Evolutionary conservation across 2,329 filamentous ascomycete species (phyloP), one percentile per base, ranked within the genome.

Genomic region (Bisporella sp.): DNA sequence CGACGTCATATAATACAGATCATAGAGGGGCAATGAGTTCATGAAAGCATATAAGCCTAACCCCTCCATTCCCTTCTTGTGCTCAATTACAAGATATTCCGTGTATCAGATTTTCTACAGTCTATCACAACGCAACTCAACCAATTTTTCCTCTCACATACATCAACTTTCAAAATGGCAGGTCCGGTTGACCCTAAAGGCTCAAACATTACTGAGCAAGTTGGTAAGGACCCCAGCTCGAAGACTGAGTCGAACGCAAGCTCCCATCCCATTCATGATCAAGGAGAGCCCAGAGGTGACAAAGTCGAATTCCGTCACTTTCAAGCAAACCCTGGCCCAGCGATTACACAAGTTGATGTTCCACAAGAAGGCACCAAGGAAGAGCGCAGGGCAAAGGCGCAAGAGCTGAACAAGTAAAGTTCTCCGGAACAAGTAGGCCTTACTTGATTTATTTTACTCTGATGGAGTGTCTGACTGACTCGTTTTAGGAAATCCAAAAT

Each of bases 341-440:
- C 70, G 31, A 59, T 81, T 30, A 71, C 77, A 55, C 71, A 75
- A 53, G 74, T 81, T 69, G 73, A 74, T 12, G 68, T 68, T 33
- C 64, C 76, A 46, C 65, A 77, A 64, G 79, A 84, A 69, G 81
- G 79, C 12, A 80, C 77, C 52, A 85, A 84, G 68, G 84, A 86
- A 65, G 85, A 89, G 62, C 77, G 84, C 48, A 71, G 76, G 61
- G 81, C 77, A 9, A 82, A 79, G 66, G 82, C 81, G 54, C 71
- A 81, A 64, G 79, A 79, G 61, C 60, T 89, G 66, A 88, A 88
- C 73, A 81, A 85, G 61, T 70, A 64, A 58, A 54, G 32, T 47
- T 48, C 54, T 47, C 52, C 21, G 3, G 21, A 21, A 21, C 21
- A 21, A 21, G 21, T 21, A 21, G 21, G 21, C 21, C 21, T 2